Evolutionary conservation across 345 rosid species (phyloP), one percentile per base, ranked within the genome.

Genomic region (Bretschneidera sinensis): DNA sequence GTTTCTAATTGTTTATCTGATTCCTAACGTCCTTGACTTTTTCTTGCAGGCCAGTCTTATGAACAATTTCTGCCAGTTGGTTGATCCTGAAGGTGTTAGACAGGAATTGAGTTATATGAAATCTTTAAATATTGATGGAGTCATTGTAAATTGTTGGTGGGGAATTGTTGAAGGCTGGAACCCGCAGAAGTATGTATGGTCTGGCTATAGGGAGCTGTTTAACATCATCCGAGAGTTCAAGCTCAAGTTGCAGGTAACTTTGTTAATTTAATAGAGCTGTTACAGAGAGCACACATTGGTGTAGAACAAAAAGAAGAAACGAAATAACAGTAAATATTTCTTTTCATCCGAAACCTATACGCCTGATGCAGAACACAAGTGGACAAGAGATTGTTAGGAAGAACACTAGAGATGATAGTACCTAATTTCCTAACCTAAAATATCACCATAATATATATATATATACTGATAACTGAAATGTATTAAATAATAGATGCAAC

Each of bases 131-230:
- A 84, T 85, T 5, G 96, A 87, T 81, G 97, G 98, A 49, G 82
- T 89, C 24, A 68, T 69, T 25, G 84, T 92, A 69, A 86, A 87
- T 74, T 92, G 98, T 79, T 92, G 98, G 98, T 89, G 98, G 98
- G 98, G 96, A 55, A 82, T 89, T 57, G 88, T 87, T 66, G 98
- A 92, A 81, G 82, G 84, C 13, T 92, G 98, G 98, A 84, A 63
- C 59, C 98, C 98, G 47, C 92, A 84, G 77, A 89, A 89, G 49
- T 92, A 89, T 72, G 85, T 68, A 8, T 92, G 98, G 98, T 81
- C 95, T 70, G 98, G 98, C 71, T 92, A 92, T 55, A 76, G 85
- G 57, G 96, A 92, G 33, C 77, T 89, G 52, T 92, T 92, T 66
- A 81, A 84, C 70, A 72, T 87, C 54, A 70, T 87, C 66, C 77